phyloP scores from a whole-genome alignment of 2,329 filamentous ascomycete genomes.

The Fusarium pseudonygamai region DNA sequence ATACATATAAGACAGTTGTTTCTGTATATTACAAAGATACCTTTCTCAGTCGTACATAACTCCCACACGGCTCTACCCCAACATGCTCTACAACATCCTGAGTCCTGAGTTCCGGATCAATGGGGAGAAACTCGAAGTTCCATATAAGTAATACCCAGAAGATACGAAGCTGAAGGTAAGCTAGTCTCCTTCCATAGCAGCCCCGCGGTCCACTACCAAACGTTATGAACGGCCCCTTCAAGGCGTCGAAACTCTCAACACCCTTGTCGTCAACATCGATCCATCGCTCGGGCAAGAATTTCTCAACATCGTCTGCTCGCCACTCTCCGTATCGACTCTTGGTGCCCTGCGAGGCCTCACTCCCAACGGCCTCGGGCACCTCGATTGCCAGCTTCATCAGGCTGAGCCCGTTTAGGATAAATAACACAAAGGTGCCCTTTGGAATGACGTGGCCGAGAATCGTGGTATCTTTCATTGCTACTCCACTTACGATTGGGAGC shows the following conservation, averaged over 20 bases:
- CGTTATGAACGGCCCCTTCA: neutral
- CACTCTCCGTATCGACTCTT: neutral
- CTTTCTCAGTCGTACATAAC: neutral
- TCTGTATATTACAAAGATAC: no score
- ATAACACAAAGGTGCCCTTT: neutral
- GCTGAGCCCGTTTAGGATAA: neutral
- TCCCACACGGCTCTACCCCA: neutral
- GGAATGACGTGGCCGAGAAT: neutral
- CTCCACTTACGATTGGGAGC: neutral
- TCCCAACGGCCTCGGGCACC: neutral
- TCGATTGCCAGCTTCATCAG: neutral
- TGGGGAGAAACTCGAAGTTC: neutral
- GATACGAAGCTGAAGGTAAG: neutral
- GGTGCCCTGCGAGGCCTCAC: neutral
- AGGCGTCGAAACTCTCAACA: neutral
- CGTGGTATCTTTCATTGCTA: neutral
- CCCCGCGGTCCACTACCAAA: neutral
- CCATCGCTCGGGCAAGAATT: neutral
- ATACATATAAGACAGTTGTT: no score
- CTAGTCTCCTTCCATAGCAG: neutral
- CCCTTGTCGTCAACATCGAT: neutral
- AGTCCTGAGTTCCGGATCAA: neutral
- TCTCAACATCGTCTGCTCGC: neutral
- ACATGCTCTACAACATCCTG: neutral
- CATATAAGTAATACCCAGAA: neutral